These are phyloP conservation scores for Zoysia pacifica DNA, from an alignment of 176 grass and related monocot genomes.

Conservation along the genomic window DNA sequence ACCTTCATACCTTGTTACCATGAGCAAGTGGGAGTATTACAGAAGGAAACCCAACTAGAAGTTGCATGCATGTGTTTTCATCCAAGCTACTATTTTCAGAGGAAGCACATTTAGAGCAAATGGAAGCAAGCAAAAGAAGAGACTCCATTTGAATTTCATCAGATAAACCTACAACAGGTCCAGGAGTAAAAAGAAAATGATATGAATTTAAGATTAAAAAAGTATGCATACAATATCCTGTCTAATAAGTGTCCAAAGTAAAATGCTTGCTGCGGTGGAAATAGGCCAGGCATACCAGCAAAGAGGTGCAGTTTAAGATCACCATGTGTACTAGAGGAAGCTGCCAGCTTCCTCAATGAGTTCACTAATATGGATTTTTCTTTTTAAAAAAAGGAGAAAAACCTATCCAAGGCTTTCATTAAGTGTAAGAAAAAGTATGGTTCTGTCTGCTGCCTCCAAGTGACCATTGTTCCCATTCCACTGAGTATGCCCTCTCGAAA, in stretches of 20 bases:
- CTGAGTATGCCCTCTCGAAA: background rate
- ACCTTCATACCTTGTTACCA: slow-evolving; percentile 60
- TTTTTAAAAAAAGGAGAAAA: background rate
- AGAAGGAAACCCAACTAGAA: slow-evolving; percentile 75
- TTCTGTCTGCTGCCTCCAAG: background rate
- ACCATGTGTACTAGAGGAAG: too few species aligned
- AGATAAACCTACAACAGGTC: slow-evolving; percentile 51
- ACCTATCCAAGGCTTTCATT: background rate
- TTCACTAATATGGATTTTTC: background rate
- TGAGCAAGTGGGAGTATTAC: slow-evolving; percentile 79
- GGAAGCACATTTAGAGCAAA: slow-evolving; percentile 58
- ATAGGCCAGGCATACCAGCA: background rate
- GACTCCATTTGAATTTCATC: slow-evolving; percentile 65
- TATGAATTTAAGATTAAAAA: slow-evolving; percentile 6
- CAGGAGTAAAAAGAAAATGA: slow-evolving; percentile 24
- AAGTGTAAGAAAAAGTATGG: background rate
- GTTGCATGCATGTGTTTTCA: slow-evolving; percentile 60
- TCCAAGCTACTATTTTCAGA: slow-evolving; percentile 71
- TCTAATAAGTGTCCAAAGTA: background rate
- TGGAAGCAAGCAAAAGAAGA: slow-evolving; percentile 57
- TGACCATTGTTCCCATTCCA: background rate
- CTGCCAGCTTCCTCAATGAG: background rate
- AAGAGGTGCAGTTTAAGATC: background rate
- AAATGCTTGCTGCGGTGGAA: background rate
- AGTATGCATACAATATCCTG: slow-evolving; percentile 16